A percentile compares a stretch with the other conserved stretches of the same genome.
Conservation (phyloP, 225 moss, liverwort and hornwort genomes). For the Pseudoscleropodium purum region DNA sequence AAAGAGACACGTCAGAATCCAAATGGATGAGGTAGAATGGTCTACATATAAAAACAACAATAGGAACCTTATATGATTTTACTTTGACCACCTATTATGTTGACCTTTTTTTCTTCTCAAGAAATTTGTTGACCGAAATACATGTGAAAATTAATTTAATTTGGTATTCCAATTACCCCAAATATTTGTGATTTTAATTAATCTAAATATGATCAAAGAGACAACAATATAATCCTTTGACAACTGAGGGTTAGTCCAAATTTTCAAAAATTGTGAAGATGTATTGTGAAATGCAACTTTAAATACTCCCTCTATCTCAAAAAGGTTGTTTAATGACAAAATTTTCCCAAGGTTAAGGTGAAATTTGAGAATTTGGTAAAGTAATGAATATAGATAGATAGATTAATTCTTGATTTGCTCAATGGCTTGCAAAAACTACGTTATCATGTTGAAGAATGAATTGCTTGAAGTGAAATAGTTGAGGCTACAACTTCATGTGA, state of each 20-base stretch:
- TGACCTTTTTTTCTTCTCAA: background rate
- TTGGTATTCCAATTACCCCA: fast-evolving
- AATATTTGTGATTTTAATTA: background rate
- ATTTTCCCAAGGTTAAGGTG: no score
- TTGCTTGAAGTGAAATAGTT: no score
- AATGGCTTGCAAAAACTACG: no score
- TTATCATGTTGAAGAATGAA: no score
- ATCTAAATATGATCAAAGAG: background rate
- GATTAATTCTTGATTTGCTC: no score
- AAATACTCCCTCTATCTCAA: background rate
- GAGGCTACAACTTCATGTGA: no score
- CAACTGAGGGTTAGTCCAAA: background rate
- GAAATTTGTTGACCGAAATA: fast-evolving
- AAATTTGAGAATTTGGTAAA: no score
- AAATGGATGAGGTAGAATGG: background rate
- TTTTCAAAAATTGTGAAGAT: background rate
- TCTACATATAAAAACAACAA: background rate
- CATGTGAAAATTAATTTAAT: background rate
- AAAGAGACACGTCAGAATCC: background rate
- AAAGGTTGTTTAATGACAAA: no score
- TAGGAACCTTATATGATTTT: background rate
- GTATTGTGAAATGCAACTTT: background rate
- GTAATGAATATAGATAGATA: no score
- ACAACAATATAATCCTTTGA: no score
- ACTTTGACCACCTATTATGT: no score